A percentile compares a stretch with the other conserved stretches of the same genome.
Evolutionary conservation across 2,329 filamentous ascomycete species (phyloP).

Genomic region (Beauveria brongniartii): DNA sequence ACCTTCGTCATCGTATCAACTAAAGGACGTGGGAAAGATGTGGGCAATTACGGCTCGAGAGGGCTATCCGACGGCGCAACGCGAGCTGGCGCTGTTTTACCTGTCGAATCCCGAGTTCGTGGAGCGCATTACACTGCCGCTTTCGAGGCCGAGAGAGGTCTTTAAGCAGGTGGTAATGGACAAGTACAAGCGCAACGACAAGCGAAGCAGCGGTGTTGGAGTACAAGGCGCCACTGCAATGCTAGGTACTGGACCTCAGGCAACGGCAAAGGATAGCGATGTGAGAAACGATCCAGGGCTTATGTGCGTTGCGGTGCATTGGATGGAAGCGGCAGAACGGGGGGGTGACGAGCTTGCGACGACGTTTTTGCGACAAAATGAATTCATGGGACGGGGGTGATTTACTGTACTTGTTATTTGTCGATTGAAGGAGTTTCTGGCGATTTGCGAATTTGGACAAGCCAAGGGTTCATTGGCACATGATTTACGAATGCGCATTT

Average conservation of each 20-base stretch:
- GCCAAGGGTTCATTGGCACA: neutral
- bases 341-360: conserved; percentile 83
- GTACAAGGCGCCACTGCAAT: conserved; percentile 17
- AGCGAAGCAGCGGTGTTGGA: conserved; percentile 17
- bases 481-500: neutral
- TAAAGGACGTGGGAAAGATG: conserved; percentile 79
- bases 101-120: conserved; percentile 85
- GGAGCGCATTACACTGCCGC: conserved; percentile 68
- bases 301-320: conserved; percentile 93
- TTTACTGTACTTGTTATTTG: neutral
- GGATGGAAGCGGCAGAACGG: conserved; percentile 84
- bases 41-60: conserved; percentile 92
- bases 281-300: conserved; percentile 71
- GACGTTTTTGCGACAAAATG: conserved; percentile 68
- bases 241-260: neutral
- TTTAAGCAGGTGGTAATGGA: conserved; percentile 86
- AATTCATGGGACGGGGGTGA: conserved; percentile 29
- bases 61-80: conserved; percentile 72
- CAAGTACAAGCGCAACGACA: conserved; percentile 42
- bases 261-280: conserved; percentile 32
- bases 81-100: conserved; percentile 89
- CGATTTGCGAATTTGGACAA: neutral
- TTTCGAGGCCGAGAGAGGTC: conserved; percentile 77
- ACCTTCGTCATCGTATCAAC: conserved; percentile 54
- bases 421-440: neutral